Evolutionary conservation across 305 asterid genomes (phyloP).

Genomic region (Vinca major): DNA sequence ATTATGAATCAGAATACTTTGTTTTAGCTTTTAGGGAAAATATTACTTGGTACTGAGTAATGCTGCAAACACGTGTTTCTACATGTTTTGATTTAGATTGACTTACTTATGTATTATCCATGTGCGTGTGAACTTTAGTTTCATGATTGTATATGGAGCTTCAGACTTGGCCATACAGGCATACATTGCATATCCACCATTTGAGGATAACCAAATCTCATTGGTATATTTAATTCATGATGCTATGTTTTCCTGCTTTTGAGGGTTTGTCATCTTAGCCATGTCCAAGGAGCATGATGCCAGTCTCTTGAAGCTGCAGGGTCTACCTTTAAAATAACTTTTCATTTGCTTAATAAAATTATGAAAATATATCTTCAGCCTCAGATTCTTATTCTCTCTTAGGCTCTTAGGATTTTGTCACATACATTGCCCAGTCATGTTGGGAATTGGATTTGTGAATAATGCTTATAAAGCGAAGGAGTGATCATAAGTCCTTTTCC

Average conservation of each 20-base stretch:
- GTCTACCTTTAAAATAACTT: not conserved
- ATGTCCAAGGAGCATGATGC: not conserved
- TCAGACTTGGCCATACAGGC: not conserved
- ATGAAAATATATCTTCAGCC: not conserved
- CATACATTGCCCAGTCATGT: not conserved
- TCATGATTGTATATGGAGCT: not conserved
- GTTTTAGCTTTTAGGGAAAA: not conserved
- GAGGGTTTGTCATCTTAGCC: not conserved
- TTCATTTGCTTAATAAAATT: not conserved
- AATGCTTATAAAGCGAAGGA: not conserved
- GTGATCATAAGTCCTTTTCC: not conserved
- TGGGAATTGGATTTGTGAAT: not conserved
- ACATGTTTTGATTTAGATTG: not conserved
- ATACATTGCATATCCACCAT: not conserved
- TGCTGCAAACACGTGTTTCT: not conserved
- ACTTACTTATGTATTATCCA: not conserved
- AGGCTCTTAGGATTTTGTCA: not conserved
- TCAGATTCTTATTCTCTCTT: not conserved
- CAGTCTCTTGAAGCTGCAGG: not conserved
- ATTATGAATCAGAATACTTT: not conserved
- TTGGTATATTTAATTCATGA: not conserved
- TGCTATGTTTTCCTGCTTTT: not conserved
- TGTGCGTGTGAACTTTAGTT: not conserved
- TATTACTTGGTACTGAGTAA: not conserved
- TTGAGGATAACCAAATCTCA: not conserved